A percentile compares a stretch with the other conserved stretches of the same genome.
Conservation (phyloP, 495 filamentous ascomycete species). For the Daldinia bambusicola region DNA sequence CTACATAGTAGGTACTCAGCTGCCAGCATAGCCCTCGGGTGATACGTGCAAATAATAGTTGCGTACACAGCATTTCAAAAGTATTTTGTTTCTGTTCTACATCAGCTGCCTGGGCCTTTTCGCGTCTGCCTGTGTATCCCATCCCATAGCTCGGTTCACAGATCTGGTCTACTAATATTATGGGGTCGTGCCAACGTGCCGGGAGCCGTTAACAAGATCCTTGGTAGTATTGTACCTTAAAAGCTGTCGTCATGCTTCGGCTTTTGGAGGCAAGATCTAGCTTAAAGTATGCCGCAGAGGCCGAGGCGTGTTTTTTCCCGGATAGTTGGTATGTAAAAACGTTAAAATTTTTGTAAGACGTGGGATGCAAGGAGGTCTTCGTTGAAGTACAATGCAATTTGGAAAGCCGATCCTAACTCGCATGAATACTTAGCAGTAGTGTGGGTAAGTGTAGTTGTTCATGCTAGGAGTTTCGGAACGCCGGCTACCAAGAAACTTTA, state of each 20-base stretch:
- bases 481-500: conserved; percentile 11
- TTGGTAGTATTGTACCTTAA: background rate
- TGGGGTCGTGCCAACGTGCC: conserved; percentile 30
- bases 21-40: background rate
- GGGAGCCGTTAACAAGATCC: conserved; percentile 23
- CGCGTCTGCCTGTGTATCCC: conserved; percentile 9
- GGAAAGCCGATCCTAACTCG: conserved; percentile 19
- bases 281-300: background rate
- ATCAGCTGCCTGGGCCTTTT: background rate
- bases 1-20: background rate
- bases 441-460: too few relatives aligned
- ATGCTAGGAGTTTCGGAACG: conserved; percentile 16
- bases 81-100: background rate
- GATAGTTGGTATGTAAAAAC: background rate
- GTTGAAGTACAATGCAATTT: conserved; percentile 22
- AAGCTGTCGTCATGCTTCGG: conserved; percentile 14
- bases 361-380: conserved; percentile 35
- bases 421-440: background rate
- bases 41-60: background rate
- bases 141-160: conserved; percentile 13
- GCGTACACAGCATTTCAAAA: background rate
- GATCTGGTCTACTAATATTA: conserved; percentile 16
- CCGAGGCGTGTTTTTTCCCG: conserved; percentile 7
- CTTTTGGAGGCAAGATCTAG: conserved; percentile 1
- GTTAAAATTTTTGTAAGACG: conserved; percentile 12